A percentile compares a stretch with the other conserved stretches of the same genome.
Conservation (phyloP, 805 yeast species). For the Maudiozyma serrabonitensis region DNA sequence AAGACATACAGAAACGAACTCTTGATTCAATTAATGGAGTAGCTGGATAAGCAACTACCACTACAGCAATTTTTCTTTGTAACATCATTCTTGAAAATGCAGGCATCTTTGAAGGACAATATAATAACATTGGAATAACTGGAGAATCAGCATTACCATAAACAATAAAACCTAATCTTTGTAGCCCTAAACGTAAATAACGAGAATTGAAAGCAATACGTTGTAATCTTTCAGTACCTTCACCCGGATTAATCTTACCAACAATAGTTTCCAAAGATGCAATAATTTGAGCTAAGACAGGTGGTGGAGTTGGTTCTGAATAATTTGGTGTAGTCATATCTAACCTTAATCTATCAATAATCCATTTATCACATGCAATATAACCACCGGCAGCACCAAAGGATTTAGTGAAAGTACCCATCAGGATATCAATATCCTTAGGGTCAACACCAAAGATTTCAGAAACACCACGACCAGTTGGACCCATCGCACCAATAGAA, state of each 20-base stretch:
- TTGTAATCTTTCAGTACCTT: slow-evolving; percentile 82
- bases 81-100: slow-evolving; percentile 78
- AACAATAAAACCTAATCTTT: slow-evolving; percentile 86
- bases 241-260: slow-evolving; percentile 83
- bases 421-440: slow-evolving; percentile 65
- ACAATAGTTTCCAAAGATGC: slow-evolving; percentile 69
- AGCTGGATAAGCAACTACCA: slow-evolving; percentile 96
- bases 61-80: slow-evolving; percentile 79
- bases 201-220: slow-evolving; percentile 95
- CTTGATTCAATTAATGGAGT: slow-evolving; percentile 86
- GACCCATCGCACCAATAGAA: slow-evolving; percentile 98
- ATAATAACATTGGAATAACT: slow-evolving; percentile 79
- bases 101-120: slow-evolving; percentile 91
- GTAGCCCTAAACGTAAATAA: slow-evolving; percentile 81
- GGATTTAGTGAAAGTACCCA: slow-evolving; percentile 97
- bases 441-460: slow-evolving; percentile 84
- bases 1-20: slow-evolving; percentile 84
- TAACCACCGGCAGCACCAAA: slow-evolving; percentile 99
- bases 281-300: slow-evolving; percentile 80
- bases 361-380: slow-evolving; percentile 60
- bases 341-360: slow-evolving; percentile 67
- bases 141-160: slow-evolving; percentile 96
- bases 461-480: slow-evolving; percentile 87
- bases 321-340: slow-evolving; percentile 64
- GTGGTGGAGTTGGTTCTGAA: slow-evolving; percentile 84